Conservation (phyloP, 805 yeast genomes). For the Blastobotrys chiropterorum region DNA sequence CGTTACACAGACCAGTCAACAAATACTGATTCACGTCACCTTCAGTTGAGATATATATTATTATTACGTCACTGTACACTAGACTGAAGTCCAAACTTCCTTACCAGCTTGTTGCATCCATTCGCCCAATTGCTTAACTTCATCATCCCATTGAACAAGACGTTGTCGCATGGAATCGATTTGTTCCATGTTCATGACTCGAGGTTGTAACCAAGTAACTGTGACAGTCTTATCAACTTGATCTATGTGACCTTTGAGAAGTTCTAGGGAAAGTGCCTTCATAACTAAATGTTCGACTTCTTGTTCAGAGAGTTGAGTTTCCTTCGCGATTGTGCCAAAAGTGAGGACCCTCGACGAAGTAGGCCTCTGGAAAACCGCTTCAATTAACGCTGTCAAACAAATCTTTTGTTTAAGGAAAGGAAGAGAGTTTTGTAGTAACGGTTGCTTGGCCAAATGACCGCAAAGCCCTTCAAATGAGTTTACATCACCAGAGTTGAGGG, state of each 20-base stretch:
- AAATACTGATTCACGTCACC: too few relatives aligned
- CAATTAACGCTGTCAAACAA: slow-evolving; percentile 86
- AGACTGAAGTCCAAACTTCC: slow-evolving; percentile 51
- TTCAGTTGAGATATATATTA: too few relatives aligned
- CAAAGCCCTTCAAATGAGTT: slow-evolving; percentile 49
- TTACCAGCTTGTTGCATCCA: slow-evolving; percentile 58
- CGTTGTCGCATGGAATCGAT: slow-evolving; percentile 68
- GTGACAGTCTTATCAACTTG: slow-evolving; percentile 74
- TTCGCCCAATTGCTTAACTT: slow-evolving; percentile 58
- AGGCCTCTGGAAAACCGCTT: slow-evolving; percentile 72
- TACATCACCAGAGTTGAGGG: slow-evolving; percentile 76
- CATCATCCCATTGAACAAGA: slow-evolving; percentile 69
- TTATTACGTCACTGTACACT: not conserved
- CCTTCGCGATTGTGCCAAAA: slow-evolving; percentile 66
- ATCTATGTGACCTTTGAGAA: slow-evolving; percentile 85
- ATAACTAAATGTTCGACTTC: slow-evolving; percentile 88
- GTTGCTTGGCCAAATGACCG: slow-evolving; percentile 39
- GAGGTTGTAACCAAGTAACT: slow-evolving; percentile 93
- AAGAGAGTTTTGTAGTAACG: slow-evolving; percentile 52
- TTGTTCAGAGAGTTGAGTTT: slow-evolving; percentile 58
- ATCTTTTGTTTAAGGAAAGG: slow-evolving; percentile 81
- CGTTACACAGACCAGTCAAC: too few relatives aligned
- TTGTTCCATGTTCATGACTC: slow-evolving; percentile 80
- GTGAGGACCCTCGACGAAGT: slow-evolving; percentile 67
- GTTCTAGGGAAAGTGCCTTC: slow-evolving; percentile 79